Conservation (phyloP, 345 rosid genomes). For the Gossypium rotundifolium region DNA sequence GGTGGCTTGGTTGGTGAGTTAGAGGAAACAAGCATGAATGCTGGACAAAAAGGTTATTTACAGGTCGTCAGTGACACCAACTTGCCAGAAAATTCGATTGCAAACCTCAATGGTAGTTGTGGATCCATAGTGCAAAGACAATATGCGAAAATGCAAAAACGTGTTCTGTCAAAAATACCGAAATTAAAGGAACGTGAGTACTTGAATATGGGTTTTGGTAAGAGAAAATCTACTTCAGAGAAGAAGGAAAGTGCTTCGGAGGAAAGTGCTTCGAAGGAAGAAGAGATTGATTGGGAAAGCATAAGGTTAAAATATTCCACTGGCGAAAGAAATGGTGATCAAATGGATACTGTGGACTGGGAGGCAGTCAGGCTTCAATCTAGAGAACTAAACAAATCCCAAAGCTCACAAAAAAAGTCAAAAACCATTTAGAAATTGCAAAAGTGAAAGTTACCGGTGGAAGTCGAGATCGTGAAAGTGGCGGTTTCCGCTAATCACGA, state of each 20-base stretch:
- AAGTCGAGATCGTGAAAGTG: too few relatives aligned
- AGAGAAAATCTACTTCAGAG: background rate
- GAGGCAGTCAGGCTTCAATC: conserved; percentile 41
- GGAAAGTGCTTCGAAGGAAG: conserved; percentile 10
- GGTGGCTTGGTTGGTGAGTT: background rate
- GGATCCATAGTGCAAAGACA: background rate
- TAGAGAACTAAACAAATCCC: too few relatives aligned
- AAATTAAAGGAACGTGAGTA: background rate
- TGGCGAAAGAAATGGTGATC: conserved; percentile 19
- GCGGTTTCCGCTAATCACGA: too few relatives aligned
- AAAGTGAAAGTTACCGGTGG: too few relatives aligned
- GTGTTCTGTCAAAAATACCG: background rate
- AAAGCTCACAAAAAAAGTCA: too few relatives aligned
- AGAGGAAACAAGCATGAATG: background rate
- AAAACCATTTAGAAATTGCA: too few relatives aligned
- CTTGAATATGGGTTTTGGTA: background rate
- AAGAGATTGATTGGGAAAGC: conserved; percentile 37
- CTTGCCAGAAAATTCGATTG: background rate
- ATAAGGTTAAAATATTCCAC: conserved; percentile 29
- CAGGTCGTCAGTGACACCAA: too few relatives aligned
- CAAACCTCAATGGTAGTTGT: background rate
- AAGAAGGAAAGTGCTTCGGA: conserved; percentile 11
- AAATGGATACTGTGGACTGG: conserved; percentile 61
- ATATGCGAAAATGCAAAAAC: background rate
- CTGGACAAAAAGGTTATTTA: background rate